These are phyloP conservation scores for Pugionium dolabratum DNA, from an alignment of 345 rosid genomes.

Conservation along the genomic window DNA sequence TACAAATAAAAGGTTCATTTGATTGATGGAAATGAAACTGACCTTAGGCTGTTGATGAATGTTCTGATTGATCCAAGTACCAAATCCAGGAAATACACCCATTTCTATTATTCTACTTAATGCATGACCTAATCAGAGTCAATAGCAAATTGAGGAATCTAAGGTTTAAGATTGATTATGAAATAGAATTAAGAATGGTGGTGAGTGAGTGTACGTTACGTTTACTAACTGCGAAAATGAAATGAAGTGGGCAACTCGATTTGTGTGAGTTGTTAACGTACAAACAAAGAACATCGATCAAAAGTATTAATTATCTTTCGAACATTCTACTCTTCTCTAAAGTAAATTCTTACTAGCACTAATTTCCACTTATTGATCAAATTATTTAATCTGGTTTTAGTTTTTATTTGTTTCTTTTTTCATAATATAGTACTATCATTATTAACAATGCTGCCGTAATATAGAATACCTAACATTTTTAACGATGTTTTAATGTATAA, in stretches of 20 bases:
- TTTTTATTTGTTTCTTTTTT: too few species aligned
- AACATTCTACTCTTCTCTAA: too few species aligned
- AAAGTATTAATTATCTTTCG: too few species aligned
- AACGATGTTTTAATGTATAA: too few species aligned
- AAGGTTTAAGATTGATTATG: too few species aligned
- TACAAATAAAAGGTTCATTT: neutral
- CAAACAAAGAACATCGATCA: neutral
- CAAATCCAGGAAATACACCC: neutral
- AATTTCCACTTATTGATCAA: too few species aligned
- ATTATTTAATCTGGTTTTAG: too few species aligned
- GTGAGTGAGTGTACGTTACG: neutral
- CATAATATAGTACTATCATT: too few species aligned
- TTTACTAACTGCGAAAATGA: neutral
- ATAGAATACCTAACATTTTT: too few species aligned
- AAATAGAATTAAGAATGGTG: too few species aligned
- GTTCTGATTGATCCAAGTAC: conserved; percentile 7
- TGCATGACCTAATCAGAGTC: neutral
- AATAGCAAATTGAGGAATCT: neutral
- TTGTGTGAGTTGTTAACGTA: neutral
- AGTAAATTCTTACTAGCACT: too few species aligned
- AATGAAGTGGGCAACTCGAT: neutral
- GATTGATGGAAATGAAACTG: conserved; percentile 2
- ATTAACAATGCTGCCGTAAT: too few species aligned
- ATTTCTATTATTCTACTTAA: neutral
- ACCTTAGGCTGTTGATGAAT: conserved; percentile 6